These are phyloP conservation scores for Daldinia loculata DNA, from an alignment of 495 filamentous ascomycete genomes.

Conservation along the genomic window DNA sequence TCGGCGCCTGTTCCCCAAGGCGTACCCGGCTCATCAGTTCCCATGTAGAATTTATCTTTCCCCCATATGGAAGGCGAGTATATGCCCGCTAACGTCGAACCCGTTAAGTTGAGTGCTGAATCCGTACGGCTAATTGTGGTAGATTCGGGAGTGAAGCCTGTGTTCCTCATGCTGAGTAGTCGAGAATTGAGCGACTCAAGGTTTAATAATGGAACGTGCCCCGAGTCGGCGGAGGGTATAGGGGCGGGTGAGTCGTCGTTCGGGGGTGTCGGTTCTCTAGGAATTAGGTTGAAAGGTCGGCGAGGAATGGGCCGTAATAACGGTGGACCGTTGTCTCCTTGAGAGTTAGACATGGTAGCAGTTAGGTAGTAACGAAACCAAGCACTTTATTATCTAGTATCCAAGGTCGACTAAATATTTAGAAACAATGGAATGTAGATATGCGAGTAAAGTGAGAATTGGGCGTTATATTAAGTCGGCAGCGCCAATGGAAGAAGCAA, in stretches of 20 bases:
- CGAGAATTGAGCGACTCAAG: conserved; percentile 43
- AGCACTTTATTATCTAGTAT: conserved; percentile 8
- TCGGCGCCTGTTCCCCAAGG: conserved; percentile 78
- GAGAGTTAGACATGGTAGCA: conserved; percentile 43
- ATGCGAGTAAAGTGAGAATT: background rate
- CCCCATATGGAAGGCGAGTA: conserved; percentile 72
- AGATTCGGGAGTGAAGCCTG: conserved; percentile 35
- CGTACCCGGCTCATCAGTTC: conserved; percentile 49
- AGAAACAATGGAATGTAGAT: background rate
- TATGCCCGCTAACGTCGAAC: conserved; percentile 89
- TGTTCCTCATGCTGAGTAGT: conserved; percentile 49
- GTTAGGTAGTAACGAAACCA: conserved; percentile 1
- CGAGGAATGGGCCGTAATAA: conserved; percentile 78
- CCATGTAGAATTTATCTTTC: conserved; percentile 50
- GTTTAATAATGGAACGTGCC: conserved; percentile 28
- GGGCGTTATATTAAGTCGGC: background rate
- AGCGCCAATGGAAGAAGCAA: background rate
- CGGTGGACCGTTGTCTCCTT: conserved; percentile 55
- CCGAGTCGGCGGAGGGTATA: conserved; percentile 51
- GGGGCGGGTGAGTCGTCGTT: conserved; percentile 60
- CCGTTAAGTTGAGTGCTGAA: conserved; percentile 86
- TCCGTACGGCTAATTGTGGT: conserved; percentile 66
- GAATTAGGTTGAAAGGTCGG: conserved; percentile 73
- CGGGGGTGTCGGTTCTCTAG: conserved; percentile 59
- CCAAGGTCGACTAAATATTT: background rate